Base-by-base conservation (phyloP, 495 filamentous ascomycete species). In the Bombardia bombarda region DNA sequence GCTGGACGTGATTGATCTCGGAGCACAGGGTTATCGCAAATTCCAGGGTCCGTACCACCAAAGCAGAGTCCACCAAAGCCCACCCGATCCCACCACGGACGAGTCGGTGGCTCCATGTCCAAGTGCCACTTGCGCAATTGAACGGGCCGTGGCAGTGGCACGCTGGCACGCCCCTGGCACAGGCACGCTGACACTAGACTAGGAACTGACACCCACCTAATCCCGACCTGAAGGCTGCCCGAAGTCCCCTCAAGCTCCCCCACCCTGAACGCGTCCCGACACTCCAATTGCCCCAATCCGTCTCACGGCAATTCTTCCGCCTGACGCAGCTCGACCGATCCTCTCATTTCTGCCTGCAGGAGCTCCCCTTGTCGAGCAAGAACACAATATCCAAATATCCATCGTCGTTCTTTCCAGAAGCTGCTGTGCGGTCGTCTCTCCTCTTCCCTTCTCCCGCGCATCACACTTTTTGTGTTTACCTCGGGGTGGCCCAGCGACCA, bases 291-390 rank as follows among this genome's bases (percentile, higher is more conserved):
- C n/a, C n/a, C n/a, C 33, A 22, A 47, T 53, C 42, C 47, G 52
- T 57, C 49, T 55, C 47, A 55, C 47, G 53, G 52, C 47, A 53
- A 50, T 55, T 61, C 52, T 54, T 53, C 55, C 55, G 48, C 55
- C 47, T 56, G 48, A 52, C 41, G 30, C 28, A 38, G n/a, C n/a
- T n/a, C n/a, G n/a, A n/a, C 51, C 40, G n/a, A 31, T 50, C 41
- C 43, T 25, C 40, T 52, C 46, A 42, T 51, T 45, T 61, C 45
- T 49, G 34, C 48, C 45, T 47, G 52, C 47, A 41, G 32, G 22
- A 32, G 20, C 43, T 32, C 36, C 42, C 30, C 33, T 33, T 45
- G 25, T 20, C 32, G 13, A n/a, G 14, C 45, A 30, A 37, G 43
- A 40, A 39, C 24, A 32, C 32, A 42, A 21, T 19, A 23, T n/a